Base-by-base conservation (phyloP, 2,329 filamentous ascomycete genomes). In the Decorospora gaudefroyi region DNA sequence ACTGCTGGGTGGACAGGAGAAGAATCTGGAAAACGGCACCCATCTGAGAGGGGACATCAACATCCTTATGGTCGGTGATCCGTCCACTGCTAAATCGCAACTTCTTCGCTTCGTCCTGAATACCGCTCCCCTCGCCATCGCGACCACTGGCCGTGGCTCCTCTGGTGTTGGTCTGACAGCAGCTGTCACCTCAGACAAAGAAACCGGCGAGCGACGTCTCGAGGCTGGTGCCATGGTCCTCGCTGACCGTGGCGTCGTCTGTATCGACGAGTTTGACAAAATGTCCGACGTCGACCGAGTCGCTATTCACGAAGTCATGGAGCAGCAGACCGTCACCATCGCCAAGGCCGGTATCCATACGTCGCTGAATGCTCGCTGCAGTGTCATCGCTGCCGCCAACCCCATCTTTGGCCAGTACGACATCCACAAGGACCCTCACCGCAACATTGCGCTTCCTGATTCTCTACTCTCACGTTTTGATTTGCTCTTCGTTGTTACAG, bases 301-400 rank as follows among this genome's bases (percentile, higher is more conserved):
- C 3, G 93, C 93, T 32, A 99, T 99, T 60, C 93, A 99, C 81
- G 93, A 99, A 88, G 93, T 99, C 56, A 99, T 99, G 93, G 93
- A 99, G 74, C 93, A 99, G 75, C 93, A 99, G 74, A 99, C 93
- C 0, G 93, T 99, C 49, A 99, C 93, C 10, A 99, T 99, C 64
- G 93, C 93, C 38, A 99, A 99, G 75, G 93, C 93, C 1, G 93
- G 93, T 55, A 99, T 99, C 46, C 93, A 99, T 72, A 99, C 93
- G 0, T 96, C 91, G 2, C 78, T 99, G 48, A 99, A 99, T 66
- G 93, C 93, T 39, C 86, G 93, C 44, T 99, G 93, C 75, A 96
- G 90, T 72, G 93, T 99, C 50, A 83, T 99, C 61, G 93, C 93
- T 28, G 93, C 93, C 11, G 93, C 93, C 49, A 99, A 99, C 69